Base-by-base conservation (phyloP, 1,284 basidiomycete species). In the Sporisorium scitamineum region DNA sequence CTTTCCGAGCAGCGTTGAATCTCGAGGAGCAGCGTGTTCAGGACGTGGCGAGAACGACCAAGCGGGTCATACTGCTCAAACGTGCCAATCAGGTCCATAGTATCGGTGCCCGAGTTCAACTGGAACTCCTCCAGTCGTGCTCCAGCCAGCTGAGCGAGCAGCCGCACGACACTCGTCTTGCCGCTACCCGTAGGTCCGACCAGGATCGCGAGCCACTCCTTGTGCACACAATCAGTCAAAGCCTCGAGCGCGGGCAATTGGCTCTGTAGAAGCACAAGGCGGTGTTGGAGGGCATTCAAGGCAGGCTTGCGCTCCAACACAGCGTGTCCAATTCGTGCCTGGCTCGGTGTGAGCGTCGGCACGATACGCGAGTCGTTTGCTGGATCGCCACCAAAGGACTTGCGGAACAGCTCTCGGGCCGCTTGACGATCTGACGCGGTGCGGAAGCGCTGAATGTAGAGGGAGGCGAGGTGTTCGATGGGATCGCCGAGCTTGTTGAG, bases 21-120 rank as follows among this genome's bases (percentile, higher is more conserved):
- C 50, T 66, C 61, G 37, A 63, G 47, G 27, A 64, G 52, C 32
- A 76, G 54, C 6, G 50, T n/a, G 24, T 37, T 39, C 8, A 79
- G 27, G 2, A 45, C 47, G 8, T 61, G 39, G 13, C 64, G 57
- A 11, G 69, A 55, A 20, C 61, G 54, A 20, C 64, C 55, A 24
- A 41, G 71, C 9, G 83, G 80, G 55, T 86, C 85, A 52, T 81
- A 90, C 86, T 99, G 97, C 86, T 99, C 97, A 82, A 98, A 99
- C 77, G 93, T 92, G 52, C 97, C 97, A 42, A 99, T 87, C 39
- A 99, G 91, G 86, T 99, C 97, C 82, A 92, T 92, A 1, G 95
- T 94, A 84, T 99, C 97, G 18, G 94, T 94, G 8, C 94, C 92
- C 52, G 90, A 91, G 85, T 93, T 96, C 85, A 98, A 88, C 24